Evolutionary conservation across 768 basidiomycete genomes (phyloP).

Genomic region (Russula brevipes): DNA sequence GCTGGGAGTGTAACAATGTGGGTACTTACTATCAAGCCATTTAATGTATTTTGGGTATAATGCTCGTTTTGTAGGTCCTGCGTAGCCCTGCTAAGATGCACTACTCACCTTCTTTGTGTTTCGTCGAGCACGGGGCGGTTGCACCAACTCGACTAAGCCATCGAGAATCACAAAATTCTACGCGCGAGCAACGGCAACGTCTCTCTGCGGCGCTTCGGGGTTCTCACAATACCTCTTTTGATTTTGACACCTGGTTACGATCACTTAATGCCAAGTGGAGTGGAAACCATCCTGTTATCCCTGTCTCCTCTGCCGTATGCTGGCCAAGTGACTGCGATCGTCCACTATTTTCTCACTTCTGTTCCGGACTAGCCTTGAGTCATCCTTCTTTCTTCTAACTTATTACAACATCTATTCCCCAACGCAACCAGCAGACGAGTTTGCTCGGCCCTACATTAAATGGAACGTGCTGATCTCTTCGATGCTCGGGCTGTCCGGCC

Average conservation of each 20-base stretch:
- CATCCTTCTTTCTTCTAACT: conserved; percentile 1
- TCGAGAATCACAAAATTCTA: neutral
- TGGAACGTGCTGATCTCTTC: neutral
- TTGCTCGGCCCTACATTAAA: neutral
- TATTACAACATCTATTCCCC: neutral
- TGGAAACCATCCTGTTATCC: neutral
- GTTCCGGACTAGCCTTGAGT: neutral
- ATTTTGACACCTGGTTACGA: too few relatives aligned
- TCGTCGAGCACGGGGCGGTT: too few relatives aligned
- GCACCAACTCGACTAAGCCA: too few relatives aligned
- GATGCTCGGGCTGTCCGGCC: neutral
- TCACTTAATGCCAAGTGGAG: neutral
- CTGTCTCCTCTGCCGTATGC: neutral
- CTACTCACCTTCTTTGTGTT: too few relatives aligned
- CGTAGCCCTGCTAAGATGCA: neutral
- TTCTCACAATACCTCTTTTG: neutral
- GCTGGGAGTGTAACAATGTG: neutral
- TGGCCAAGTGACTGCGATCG: neutral
- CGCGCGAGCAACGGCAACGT: neutral
- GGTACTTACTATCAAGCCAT: neutral
- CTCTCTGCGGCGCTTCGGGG: neutral
- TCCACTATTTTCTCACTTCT: neutral
- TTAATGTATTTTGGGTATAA: neutral
- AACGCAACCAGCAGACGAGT: too few relatives aligned
- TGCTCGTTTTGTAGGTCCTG: neutral